These are phyloP conservation scores for Carex scoparia DNA, from an alignment of 176 grass and related monocot species.

Conservation along the genomic window DNA sequence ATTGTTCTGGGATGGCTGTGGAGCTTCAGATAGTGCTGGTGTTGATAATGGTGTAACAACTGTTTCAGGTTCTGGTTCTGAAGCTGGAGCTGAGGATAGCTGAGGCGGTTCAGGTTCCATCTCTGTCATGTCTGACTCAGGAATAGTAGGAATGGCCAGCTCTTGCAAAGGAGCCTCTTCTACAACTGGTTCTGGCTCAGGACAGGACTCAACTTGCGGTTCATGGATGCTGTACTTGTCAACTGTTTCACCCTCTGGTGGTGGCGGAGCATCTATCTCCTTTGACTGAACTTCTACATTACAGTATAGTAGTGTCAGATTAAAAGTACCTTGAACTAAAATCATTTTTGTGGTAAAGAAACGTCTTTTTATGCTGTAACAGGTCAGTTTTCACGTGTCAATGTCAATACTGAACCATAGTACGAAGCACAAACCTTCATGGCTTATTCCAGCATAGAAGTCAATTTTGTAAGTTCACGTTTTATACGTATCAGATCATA, in stretches of 20 bases:
- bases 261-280: constrained; percentile 33
- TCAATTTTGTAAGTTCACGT: not conserved
- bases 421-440: not conserved
- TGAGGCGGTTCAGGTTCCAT: constrained; percentile 40
- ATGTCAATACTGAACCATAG: not conserved
- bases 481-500: not conserved
- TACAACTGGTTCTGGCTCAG: constrained; percentile 41
- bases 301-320: not conserved
- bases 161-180: constrained; percentile 53
- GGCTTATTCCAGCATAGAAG: not conserved
- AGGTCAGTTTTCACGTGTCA: not conserved
- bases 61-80: constrained; percentile 23
- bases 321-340: not conserved
- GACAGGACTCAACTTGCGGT: constrained; percentile 35
- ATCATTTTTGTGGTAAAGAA: not conserved
- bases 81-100: constrained; percentile 31
- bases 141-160: constrained; percentile 28
- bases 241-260: constrained; percentile 42
- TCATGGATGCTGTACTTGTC: constrained; percentile 59
- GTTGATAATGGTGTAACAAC: not conserved
- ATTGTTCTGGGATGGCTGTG: not conserved
- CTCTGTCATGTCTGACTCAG: constrained; percentile 41
- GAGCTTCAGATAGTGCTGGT: constrained; percentile 7
- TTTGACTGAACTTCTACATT: constrained; percentile 53
- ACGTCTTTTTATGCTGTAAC: not conserved